Evolutionary conservation across 2,329 filamentous ascomycete genomes (phyloP).

Genomic region (Orbilia ellipsospora): DNA sequence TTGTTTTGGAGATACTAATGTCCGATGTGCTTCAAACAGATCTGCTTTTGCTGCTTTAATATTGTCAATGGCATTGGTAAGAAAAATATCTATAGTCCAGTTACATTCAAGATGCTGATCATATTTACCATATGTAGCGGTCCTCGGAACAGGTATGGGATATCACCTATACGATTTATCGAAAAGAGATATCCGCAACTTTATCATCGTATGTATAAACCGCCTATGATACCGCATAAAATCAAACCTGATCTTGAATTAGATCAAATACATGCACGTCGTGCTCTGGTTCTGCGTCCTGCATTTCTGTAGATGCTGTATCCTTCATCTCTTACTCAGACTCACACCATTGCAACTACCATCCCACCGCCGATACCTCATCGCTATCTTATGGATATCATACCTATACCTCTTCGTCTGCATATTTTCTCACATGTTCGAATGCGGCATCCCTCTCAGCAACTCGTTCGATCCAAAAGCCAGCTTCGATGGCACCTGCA

Average conservation of each 20-base stretch:
- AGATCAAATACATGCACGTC: slow-evolving; percentile 45
- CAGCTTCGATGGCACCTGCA: slow-evolving; percentile 34
- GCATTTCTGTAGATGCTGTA: slow-evolving; percentile 35
- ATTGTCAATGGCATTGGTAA: slow-evolving; percentile 28
- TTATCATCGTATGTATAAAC: slow-evolving; percentile 27
- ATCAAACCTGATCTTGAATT: background rate
- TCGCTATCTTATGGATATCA: slow-evolving; percentile 19
- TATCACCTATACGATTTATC: slow-evolving; percentile 41
- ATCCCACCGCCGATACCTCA: slow-evolving; percentile 31
- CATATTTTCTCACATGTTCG: slow-evolving; percentile 26
- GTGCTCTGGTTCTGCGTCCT: slow-evolving; percentile 33
- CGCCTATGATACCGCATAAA: background rate
- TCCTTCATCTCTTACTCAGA: slow-evolving; percentile 40
- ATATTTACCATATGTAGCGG: background rate
- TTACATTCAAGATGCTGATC: background rate
- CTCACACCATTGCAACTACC: slow-evolving; percentile 28
- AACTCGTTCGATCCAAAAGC: slow-evolving; percentile 16
- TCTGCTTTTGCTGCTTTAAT: slow-evolving; percentile 30
- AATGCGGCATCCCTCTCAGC: slow-evolving; percentile 27
- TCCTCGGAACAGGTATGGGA: slow-evolving; percentile 31
- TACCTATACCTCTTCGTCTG: slow-evolving; percentile 23
- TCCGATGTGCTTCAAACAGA: too few relatives aligned
- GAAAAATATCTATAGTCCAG: background rate
- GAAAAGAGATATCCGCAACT: slow-evolving; percentile 25
- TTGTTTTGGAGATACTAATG: background rate